Evolutionary conservation across 805 yeast genomes (phyloP).

Genomic region (Candida suzukii): DNA sequence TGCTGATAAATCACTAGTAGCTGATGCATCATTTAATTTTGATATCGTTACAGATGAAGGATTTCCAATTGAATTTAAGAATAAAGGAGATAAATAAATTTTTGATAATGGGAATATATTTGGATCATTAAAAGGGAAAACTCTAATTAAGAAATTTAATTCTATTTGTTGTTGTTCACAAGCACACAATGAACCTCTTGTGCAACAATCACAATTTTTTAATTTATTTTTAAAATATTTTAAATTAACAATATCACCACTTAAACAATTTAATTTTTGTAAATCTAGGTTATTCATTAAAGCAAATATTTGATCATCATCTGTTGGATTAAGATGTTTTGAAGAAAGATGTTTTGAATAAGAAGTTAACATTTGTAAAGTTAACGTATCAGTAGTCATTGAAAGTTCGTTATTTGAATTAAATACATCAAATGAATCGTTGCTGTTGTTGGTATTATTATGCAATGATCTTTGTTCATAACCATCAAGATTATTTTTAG

Average conservation of each 20-base stretch:
- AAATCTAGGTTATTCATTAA: conserved; percentile 44
- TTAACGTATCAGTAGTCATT: neutral
- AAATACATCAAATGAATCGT: neutral
- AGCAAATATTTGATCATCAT: conserved; percentile 40
- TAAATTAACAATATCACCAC: conserved; percentile 57
- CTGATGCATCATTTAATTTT: conserved; percentile 1
- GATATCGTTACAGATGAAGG: conserved; percentile 15
- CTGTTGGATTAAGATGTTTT: conserved; percentile 10
- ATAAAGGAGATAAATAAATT: conserved; percentile 58
- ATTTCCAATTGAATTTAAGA: conserved; percentile 40
- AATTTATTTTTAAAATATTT: neutral
- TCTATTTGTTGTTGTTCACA: conserved; percentile 3
- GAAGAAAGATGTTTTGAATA: neutral
- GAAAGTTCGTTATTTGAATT: neutral
- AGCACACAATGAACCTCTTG: conserved; percentile 10
- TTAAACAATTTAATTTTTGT: conserved; percentile 51
- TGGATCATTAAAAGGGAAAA: conserved; percentile 63
- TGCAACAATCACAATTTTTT: conserved; percentile 8
- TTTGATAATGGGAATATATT: conserved; percentile 31
- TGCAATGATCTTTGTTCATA: too few relatives aligned
- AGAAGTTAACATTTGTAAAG: neutral
- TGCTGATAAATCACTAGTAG: conserved; percentile 6
- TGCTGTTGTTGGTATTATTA: neutral
- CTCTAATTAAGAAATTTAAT: conserved; percentile 25
- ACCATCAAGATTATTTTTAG: too few relatives aligned